These are phyloP conservation scores for Hypoxylon sp. DNA, from an alignment of 2,329 filamentous ascomycete genomes.

Conservation along the genomic window DNA sequence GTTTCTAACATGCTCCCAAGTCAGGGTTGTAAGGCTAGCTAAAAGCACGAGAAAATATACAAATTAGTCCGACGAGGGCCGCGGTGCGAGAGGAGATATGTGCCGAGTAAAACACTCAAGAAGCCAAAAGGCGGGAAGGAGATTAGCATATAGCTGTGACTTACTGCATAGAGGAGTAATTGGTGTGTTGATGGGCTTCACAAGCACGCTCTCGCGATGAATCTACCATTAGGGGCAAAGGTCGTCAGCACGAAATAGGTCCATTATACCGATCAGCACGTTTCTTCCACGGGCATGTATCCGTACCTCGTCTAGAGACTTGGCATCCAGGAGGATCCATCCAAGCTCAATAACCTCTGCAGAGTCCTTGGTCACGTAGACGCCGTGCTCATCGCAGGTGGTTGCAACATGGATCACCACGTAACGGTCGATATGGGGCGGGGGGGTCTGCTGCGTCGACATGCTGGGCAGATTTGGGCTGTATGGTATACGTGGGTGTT, in stretches of 20 bases:
- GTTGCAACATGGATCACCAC: conserved; percentile 98
- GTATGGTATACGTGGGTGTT: conserved; percentile 23
- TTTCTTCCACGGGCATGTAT: conserved; percentile 4
- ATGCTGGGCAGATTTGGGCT: conserved; percentile 54
- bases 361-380: conserved; percentile 99
- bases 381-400: conserved; percentile 98
- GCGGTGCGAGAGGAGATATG: neutral
- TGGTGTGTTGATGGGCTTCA: conserved; percentile 98
- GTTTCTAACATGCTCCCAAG: conserved; percentile 98
- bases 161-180: conserved; percentile 99
- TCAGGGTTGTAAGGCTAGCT: conserved; percentile 97
- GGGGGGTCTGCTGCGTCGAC: conserved; percentile 66
- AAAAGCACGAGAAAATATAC: conserved; percentile 46
- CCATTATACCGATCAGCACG: conserved; percentile 34
- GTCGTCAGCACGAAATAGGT: conserved; percentile 42
- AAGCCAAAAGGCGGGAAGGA: neutral
- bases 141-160: conserved; percentile 60
- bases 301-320: conserved; percentile 91
- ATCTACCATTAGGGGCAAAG: conserved; percentile 69
- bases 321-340: conserved; percentile 95
- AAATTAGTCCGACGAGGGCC: conserved; percentile 25
- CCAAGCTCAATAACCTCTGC: conserved; percentile 99
- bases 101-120: neutral
- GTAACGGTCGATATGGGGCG: conserved; percentile 90
- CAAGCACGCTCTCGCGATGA: conserved; percentile 94